These are phyloP conservation scores for Pseudogymnoascus sp. DNA, from an alignment of 2,329 filamentous ascomycete genomes.

Conservation along the genomic window DNA sequence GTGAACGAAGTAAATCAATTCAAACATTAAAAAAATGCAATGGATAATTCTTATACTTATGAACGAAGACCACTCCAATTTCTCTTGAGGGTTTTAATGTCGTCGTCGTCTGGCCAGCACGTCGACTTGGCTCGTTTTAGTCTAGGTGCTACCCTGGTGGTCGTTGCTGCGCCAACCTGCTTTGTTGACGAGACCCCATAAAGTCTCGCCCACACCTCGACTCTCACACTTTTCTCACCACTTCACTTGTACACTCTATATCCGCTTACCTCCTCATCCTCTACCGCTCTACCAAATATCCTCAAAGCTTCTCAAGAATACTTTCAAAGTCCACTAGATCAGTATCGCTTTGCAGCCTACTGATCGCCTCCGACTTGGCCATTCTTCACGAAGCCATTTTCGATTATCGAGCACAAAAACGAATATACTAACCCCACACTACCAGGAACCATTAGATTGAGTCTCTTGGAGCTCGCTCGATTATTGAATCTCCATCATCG, in stretches of 20 bases:
- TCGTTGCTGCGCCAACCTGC: constrained; percentile 33
- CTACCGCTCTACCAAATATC: constrained; percentile 24
- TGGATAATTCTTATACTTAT: constrained; percentile 6
- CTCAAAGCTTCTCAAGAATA: constrained; percentile 23
- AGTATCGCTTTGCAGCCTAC: constrained; percentile 35
- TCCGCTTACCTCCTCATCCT: constrained; percentile 27
- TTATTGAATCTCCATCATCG: constrained; percentile 20
- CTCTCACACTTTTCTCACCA: constrained; percentile 22
- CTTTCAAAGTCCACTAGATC: constrained; percentile 37
- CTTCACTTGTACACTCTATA: constrained; percentile 24
- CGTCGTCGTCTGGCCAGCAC: constrained; percentile 9
- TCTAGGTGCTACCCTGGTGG: constrained; percentile 21
- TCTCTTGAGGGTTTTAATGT: background rate
- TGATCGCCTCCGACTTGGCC: constrained; percentile 37
- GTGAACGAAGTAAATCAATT: background rate
- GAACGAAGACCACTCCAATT: constrained; percentile 7
- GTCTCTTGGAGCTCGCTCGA: constrained; percentile 50
- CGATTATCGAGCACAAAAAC: constrained; percentile 39
- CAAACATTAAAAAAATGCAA: background rate
- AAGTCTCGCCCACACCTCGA: constrained; percentile 27
- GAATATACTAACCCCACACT: constrained; percentile 38
- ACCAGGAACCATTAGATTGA: constrained; percentile 51
- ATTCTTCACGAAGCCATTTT: constrained; percentile 33
- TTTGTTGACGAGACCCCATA: constrained; percentile 25
- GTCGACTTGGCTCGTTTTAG: constrained; percentile 16